phyloP scores from a whole-genome alignment of 1,284 basidiomycete genomes.

The Serendipita sp. region DNA sequence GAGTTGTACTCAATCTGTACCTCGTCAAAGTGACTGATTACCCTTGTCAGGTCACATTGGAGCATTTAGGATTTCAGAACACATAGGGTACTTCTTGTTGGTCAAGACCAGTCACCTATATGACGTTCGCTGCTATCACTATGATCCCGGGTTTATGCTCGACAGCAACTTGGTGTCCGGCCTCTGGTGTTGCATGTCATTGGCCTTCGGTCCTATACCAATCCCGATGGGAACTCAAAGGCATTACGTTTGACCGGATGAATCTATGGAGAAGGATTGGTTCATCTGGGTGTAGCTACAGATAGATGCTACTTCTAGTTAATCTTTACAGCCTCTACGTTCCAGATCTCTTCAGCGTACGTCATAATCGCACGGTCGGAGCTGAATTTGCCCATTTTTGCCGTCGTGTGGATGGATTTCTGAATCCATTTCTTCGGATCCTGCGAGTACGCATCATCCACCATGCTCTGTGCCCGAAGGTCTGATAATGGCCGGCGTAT shows the following conservation, averaged over 20 bases:
- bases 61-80: not conserved
- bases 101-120: no score
- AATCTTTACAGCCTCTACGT: not conserved
- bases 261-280: no score
- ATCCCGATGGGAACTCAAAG: no score
- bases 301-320: slow-evolving; percentile 10
- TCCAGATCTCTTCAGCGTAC: slow-evolving; percentile 42
- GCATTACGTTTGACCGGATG: no score
- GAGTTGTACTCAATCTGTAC: not conserved
- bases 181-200: no score
- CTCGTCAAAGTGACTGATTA: not conserved
- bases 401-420: slow-evolving; percentile 75
- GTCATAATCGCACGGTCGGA: slow-evolving; percentile 81
- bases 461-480: slow-evolving; percentile 66
- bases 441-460: slow-evolving; percentile 66
- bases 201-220: no score
- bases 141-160: no score
- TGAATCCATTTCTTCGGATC: slow-evolving; percentile 78
- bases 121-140: no score
- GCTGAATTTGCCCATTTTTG: slow-evolving; percentile 91
- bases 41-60: not conserved
- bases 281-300: no score
- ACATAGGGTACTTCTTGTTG: no score
- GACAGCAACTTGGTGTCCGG: no score
- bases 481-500: slow-evolving; percentile 28